These are phyloP conservation scores for Hymenoscyphus salicellus DNA, from an alignment of 2,329 filamentous ascomycete species.

Conservation along the genomic window DNA sequence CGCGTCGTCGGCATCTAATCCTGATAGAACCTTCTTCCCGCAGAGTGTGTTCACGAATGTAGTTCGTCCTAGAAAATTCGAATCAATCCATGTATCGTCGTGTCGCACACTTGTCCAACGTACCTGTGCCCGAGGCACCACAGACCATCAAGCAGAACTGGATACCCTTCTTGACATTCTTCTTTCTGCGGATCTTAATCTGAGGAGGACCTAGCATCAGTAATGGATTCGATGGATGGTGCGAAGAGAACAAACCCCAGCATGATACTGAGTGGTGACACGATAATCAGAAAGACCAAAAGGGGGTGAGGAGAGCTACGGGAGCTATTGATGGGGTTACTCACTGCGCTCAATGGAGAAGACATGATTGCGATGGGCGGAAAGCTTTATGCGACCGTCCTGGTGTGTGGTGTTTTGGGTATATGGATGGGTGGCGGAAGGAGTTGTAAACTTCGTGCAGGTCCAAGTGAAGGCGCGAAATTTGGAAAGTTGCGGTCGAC, in stretches of 20 bases:
- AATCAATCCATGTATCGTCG: conserved; percentile 18
- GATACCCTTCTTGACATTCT: conserved; percentile 90
- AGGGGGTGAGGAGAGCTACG: conserved; percentile 27
- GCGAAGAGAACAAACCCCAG: conserved; percentile 28
- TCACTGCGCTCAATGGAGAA: conserved; percentile 52
- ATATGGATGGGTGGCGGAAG: conserved; percentile 16
- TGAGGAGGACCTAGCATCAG: conserved; percentile 41
- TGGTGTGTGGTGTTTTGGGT: conserved; percentile 18
- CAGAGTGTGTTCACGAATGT: conserved; percentile 99
- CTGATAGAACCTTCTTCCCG: conserved; percentile 83
- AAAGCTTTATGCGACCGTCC: conserved; percentile 14
- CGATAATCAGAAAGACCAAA: conserved; percentile 33
- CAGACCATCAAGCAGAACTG: conserved; percentile 99
- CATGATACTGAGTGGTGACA: conserved; percentile 28
- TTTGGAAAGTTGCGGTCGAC: conserved; percentile 28
- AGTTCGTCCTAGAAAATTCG: conserved; percentile 68
- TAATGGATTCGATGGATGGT: conserved; percentile 22
- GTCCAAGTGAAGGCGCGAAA: conserved; percentile 26
- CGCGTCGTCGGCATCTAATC: conserved; percentile 92
- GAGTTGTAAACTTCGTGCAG: conserved; percentile 21
- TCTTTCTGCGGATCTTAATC: conserved; percentile 99
- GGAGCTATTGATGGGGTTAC: conserved; percentile 31
- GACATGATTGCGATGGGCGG: conserved; percentile 43
- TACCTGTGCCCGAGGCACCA: conserved; percentile 97
- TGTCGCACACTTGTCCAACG: conserved; percentile 36